phyloP scores from a whole-genome alignment of 2,329 filamentous ascomycete genomes.

The Hypoxylon sp. region DNA sequence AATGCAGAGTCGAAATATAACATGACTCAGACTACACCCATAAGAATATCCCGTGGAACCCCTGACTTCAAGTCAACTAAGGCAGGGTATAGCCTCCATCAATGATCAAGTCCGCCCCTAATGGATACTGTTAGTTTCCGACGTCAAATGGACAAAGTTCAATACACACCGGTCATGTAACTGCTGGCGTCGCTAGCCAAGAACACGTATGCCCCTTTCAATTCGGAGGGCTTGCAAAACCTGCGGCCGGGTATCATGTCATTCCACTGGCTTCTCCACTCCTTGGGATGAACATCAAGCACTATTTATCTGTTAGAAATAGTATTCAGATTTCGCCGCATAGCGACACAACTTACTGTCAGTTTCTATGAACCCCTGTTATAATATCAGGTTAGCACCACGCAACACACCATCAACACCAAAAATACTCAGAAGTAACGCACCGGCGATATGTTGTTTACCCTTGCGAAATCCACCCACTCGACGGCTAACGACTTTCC shows the following conservation, averaged over 20 bases:
- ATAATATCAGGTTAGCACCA: slow-evolving; percentile 10
- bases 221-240: slow-evolving; percentile 54
- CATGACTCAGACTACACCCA: background rate
- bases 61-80: background rate
- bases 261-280: slow-evolving; percentile 51
- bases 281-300: slow-evolving; percentile 52
- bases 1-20: background rate
- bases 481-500: slow-evolving; percentile 60
- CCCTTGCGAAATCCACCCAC: slow-evolving; percentile 60
- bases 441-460: slow-evolving; percentile 59
- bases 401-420: background rate
- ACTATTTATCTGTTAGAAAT: slow-evolving; percentile 41
- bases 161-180: slow-evolving; percentile 57
- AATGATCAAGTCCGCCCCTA: slow-evolving; percentile 51
- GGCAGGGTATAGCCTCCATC: slow-evolving; percentile 52
- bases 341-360: slow-evolving; percentile 47
- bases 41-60: background rate
- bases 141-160: background rate
- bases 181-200: slow-evolving; percentile 58
- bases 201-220: slow-evolving; percentile 58
- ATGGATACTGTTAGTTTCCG: slow-evolving; percentile 10
- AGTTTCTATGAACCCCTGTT: slow-evolving; percentile 54
- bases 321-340: background rate
- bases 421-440: slow-evolving; percentile 12
- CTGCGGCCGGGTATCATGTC: slow-evolving; percentile 52